Evolutionary conservation across 2,329 filamentous ascomycete species (phyloP), one percentile per base, ranked within the genome.

Genomic region (Parastagonospora nodorum): DNA sequence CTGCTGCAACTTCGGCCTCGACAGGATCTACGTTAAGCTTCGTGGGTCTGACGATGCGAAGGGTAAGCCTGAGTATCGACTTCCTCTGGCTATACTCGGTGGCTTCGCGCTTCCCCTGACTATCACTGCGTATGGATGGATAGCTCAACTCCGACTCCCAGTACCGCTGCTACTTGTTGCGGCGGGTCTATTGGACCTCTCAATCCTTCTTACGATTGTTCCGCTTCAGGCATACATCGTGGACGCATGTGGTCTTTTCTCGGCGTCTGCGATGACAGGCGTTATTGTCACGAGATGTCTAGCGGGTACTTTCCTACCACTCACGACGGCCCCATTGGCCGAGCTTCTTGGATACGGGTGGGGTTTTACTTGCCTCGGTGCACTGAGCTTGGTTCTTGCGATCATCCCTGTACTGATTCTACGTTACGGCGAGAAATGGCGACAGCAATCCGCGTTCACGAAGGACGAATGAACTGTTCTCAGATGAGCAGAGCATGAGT

Each of bases 231-330:
- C 82, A 0, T 85, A 84, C 54, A 75, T 84, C 0, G 82, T 85
- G 2, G 83, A 85, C 51, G 80, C 82, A 0, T 83, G 80, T 50
- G 81, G 82, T 0, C 51, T 81, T 5, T 84, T 82, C 58, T 79
- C 82, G 1, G 83, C 83, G 0, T 83, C 80, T 9, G 82, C 82
- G 1, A 76, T 84, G 73, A 84, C 82, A 0, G 81, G 79, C 0
- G 62, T 84, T 5, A 82, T 85, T 49, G 80, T 85, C 1, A 76
- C 76, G 1, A 73, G 82, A 32, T 84, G 82, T 51, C 67, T 86
- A 0, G 77, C 80, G 68, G 79, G 82, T 3, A 84, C 84, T 0
- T 81, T 86, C 36, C 56, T 86, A 28, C 84, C 84, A 0, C 71
- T 86, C 38, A 68, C 75, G 0, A 76, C 79, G 1, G 77, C 71